Percentiles rank a stretch among this genome's conserved stretches.
These are phyloP conservation scores for Akanthomyces lecanii DNA, from an alignment of 2,329 filamentous ascomycete species.

Conservation along the genomic window DNA sequence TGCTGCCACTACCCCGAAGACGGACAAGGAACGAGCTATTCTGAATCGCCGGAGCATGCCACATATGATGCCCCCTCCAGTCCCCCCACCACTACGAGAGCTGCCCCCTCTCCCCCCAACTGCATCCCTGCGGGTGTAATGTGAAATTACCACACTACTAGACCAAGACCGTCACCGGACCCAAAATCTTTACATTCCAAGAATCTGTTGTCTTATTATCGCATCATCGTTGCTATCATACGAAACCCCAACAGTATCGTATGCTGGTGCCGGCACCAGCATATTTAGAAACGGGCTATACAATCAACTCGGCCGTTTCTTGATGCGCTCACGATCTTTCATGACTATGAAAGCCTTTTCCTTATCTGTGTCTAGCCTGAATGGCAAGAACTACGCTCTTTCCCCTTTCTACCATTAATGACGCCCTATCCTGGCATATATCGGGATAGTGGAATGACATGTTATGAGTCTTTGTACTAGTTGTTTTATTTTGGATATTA, in stretches of 20 bases:
- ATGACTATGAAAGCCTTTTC: constrained; percentile 5
- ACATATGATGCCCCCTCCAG: constrained; percentile 44
- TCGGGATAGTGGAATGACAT: constrained; percentile 7
- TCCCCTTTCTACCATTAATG: not conserved
- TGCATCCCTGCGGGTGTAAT: constrained; percentile 12
- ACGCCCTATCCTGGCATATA: not conserved
- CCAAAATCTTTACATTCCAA: not conserved
- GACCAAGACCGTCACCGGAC: constrained; percentile 6
- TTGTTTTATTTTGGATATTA: not conserved
- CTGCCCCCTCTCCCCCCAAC: constrained; percentile 49
- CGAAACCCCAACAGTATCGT: not conserved
- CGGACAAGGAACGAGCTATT: constrained; percentile 24
- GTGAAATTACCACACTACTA: not conserved
- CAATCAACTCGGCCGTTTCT: constrained; percentile 1
- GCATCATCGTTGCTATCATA: not conserved
- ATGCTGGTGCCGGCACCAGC: constrained; percentile 11
- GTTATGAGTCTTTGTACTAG: constrained; percentile 4
- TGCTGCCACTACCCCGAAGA: constrained; percentile 22
- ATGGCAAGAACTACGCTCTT: not conserved
- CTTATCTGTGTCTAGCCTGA: not conserved
- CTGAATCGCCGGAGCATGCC: constrained; percentile 47
- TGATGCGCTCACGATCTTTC: constrained; percentile 5
- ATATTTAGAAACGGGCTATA: constrained; percentile 1
- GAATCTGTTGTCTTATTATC: constrained; percentile 1
- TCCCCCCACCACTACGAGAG: constrained; percentile 51